Base-by-base conservation (phyloP, 169 alveolate species). In the Cryptosporidium sp. region DNA sequence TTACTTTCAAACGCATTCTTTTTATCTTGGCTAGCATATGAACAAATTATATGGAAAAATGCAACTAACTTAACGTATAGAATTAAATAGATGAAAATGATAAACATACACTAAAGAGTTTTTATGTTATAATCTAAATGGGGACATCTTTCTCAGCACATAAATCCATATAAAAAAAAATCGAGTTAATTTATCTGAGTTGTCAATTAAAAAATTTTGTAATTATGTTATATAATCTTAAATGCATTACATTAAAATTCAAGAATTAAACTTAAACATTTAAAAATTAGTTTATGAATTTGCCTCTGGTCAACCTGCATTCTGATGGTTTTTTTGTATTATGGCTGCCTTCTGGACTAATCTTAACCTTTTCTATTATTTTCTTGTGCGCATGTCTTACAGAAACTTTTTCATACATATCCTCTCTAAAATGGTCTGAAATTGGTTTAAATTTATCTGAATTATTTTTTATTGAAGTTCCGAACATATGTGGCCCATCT, bases 401-500 rank as follows among this genome's bases (percentile, higher is more conserved):
- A 45, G 61, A 16, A 0, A 51, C 51, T 23, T 29, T 71, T 9
- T 71, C 44, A 71, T 52, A 71, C 23, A 14, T 29, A 71, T 71
- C 23, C 18, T 70, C 39, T 21, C 9, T 45, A 0, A 53, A 23
- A 71, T 48, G 52, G n/a, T 31, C 16, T 0, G 12, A 1, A n/a
- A 12, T 16, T 2, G 56, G 56, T 1, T 9, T 51, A 45, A 7
- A 9, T 7, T 42, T 45, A 35, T 42, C 73, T 18, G 16, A 31
- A 7, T 37, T 58, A 35, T 23, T 60, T 58, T 16, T 75, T 33
- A 18, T 23, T 48, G 56, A 48, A 16, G 18, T 75, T 75, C 65
- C 86, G 60, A 75, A 75, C 72, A 75, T 35, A 16, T 75, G 86
- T 9, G 86, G 86, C 7, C 86, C 86, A 14, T 75, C 73, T 5